Conservation (phyloP, 2,329 filamentous ascomycete genomes). For the Colletotrichum sp. region DNA sequence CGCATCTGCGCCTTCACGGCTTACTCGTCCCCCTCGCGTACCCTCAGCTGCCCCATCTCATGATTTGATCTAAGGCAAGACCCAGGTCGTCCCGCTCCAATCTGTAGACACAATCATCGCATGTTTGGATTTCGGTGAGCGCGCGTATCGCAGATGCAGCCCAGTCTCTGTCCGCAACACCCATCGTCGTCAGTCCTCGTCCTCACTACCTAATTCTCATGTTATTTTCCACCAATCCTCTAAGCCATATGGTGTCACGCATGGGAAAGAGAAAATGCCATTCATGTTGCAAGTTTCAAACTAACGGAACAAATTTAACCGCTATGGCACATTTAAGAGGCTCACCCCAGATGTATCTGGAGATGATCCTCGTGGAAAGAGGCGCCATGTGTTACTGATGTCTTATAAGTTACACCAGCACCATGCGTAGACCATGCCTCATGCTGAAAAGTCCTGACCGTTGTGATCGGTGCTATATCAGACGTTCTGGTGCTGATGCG, state of each 20-base stretch:
- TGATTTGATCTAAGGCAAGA: not conserved
- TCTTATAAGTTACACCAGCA: not conserved
- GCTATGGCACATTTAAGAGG: not conserved
- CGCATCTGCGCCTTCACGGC: too few relatives aligned
- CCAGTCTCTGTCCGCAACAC: not conserved
- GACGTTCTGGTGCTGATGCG: not conserved
- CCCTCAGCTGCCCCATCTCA: rapidly evolving
- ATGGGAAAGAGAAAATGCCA: not conserved
- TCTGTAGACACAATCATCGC: not conserved
- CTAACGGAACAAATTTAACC: rapidly evolving
- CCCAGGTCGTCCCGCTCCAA: rapidly evolving
- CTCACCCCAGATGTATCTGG: too few relatives aligned
- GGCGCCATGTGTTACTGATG: not conserved
- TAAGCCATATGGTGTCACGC: not conserved
- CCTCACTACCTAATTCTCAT: not conserved
- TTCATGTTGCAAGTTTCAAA: rapidly evolving
- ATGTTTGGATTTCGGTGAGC: too few relatives aligned
- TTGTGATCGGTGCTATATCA: not conserved
- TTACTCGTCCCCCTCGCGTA: not conserved
- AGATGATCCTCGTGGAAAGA: too few relatives aligned
- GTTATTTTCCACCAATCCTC: rapidly evolving
- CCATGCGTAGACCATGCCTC: not conserved
- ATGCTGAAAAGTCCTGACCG: rapidly evolving
- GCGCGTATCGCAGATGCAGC: not conserved
- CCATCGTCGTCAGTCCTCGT: not conserved